Percentiles rank a stretch among this genome's conserved stretches.
phyloP scores from a whole-genome alignment of 1,284 basidiomycete genomes.

The Pseudozyma hubeiensis region DNA sequence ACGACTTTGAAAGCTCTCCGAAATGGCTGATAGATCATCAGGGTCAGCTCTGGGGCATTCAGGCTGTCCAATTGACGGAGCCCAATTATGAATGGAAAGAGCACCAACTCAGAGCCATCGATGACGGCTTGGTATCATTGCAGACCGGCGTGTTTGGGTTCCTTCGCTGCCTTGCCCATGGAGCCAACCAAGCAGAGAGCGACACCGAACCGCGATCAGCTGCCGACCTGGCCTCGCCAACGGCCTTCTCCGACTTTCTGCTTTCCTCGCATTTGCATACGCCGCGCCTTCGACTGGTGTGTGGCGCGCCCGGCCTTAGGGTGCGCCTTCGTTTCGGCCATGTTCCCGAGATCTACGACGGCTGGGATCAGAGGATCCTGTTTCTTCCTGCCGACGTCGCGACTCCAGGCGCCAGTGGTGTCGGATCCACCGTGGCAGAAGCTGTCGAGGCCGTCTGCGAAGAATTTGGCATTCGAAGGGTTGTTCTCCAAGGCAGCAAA shows the following conservation, averaged over 20 bases:
- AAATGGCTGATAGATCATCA: constrained; percentile 53
- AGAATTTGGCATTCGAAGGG: constrained; percentile 78
- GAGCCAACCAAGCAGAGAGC: constrained; percentile 78
- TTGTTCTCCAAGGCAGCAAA: constrained; percentile 68
- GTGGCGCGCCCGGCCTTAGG: constrained; percentile 74
- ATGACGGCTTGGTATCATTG: constrained; percentile 43
- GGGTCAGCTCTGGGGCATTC: constrained; percentile 53
- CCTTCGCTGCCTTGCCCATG: constrained; percentile 75
- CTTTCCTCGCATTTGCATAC: constrained; percentile 78
- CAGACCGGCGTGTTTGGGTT: constrained; percentile 67
- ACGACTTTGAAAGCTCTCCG: constrained; percentile 41
- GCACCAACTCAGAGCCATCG: constrained; percentile 40
- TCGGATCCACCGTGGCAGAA: constrained; percentile 39
- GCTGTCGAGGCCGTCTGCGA: constrained; percentile 73
- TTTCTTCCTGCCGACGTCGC: constrained; percentile 50
- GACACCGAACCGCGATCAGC: constrained; percentile 85
- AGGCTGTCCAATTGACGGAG: constrained; percentile 39
- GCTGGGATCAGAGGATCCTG: constrained; percentile 45
- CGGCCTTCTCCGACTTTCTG: constrained; percentile 74
- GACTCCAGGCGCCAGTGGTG: constrained; percentile 27
- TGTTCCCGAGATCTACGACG: constrained; percentile 81
- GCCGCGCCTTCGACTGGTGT: constrained; percentile 77
- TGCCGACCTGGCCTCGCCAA: constrained; percentile 71
- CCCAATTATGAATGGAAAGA: constrained; percentile 56
- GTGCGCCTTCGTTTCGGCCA: constrained; percentile 76